These are phyloP conservation scores for Fusarium avenaceum DNA, from an alignment of 2,329 filamentous ascomycete genomes.

Conservation along the genomic window DNA sequence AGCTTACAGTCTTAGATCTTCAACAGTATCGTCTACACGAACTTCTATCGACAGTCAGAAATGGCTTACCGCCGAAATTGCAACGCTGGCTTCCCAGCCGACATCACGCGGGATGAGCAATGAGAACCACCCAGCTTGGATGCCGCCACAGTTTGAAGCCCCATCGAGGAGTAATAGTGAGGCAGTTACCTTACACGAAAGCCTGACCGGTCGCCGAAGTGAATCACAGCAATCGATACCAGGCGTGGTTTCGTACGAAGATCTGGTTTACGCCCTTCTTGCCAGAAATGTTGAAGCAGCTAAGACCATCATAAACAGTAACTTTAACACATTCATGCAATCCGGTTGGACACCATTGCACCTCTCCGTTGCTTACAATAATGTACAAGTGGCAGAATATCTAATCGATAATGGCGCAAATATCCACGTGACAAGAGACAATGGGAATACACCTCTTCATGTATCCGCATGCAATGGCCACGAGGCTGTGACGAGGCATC, in stretches of 20 bases:
- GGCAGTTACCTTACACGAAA: too few relatives aligned
- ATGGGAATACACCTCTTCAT: neutral
- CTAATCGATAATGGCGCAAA: neutral
- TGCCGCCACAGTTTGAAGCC: too few relatives aligned
- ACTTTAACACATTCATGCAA: neutral
- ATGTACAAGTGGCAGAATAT: neutral
- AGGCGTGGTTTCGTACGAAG: neutral
- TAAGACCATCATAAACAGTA: neutral
- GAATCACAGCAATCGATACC: too few relatives aligned
- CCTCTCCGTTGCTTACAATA: neutral
- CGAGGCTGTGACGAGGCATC: neutral
- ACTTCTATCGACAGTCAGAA: too few relatives aligned
- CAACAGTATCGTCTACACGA: neutral
- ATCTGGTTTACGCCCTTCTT: neutral
- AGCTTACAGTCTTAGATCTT: neutral
- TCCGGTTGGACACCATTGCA: neutral
- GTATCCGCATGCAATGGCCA: neutral
- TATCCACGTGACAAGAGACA: neutral
- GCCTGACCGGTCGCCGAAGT: too few relatives aligned
- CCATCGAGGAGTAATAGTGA: too few relatives aligned
- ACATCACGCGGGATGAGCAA: too few relatives aligned
- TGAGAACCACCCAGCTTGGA: too few relatives aligned
- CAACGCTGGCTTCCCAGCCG: too few relatives aligned
- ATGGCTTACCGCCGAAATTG: too few relatives aligned
- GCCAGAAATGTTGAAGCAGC: neutral